phyloP scores from a whole-genome alignment of 371 early-diverging fungal genomes.

The Saksenaea oblongispora region DNA sequence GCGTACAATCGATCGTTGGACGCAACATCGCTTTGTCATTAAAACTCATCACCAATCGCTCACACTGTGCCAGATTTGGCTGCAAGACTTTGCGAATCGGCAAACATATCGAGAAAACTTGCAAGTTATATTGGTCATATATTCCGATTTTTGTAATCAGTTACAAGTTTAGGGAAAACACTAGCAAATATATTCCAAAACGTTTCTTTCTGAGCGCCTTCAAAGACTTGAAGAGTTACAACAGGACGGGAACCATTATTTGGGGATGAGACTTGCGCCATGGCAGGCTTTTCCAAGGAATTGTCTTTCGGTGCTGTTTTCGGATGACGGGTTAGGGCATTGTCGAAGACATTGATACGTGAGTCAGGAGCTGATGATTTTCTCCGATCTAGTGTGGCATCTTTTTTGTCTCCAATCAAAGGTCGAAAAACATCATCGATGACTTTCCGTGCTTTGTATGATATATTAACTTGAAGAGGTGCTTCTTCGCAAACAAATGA shows the following conservation, averaged over 20 bases:
- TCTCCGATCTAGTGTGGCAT: background rate
- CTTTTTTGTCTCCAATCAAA: background rate
- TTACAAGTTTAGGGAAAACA: slow-evolving; percentile 38
- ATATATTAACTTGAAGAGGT: slow-evolving; percentile 42
- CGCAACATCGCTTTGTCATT: too few relatives aligned
- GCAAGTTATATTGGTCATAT: background rate
- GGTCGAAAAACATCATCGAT: slow-evolving; percentile 18
- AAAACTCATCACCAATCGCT: too few relatives aligned
- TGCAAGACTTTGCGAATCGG: too few relatives aligned
- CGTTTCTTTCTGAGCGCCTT: slow-evolving; percentile 34
- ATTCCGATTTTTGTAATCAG: background rate
- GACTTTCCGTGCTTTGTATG: slow-evolving; percentile 27
- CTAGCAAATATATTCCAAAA: slow-evolving; percentile 50
- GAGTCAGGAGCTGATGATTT: background rate
- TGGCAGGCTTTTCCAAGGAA: background rate
- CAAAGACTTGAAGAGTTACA: slow-evolving; percentile 22
- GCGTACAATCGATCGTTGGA: too few relatives aligned
- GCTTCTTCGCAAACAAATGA: slow-evolving; percentile 33
- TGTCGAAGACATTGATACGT: background rate
- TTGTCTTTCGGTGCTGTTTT: background rate
- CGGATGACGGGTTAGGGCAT: background rate
- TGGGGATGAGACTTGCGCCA: background rate
- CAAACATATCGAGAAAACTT: background rate
- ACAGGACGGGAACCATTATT: background rate
- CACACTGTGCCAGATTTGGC: too few relatives aligned